phyloP scores from a whole-genome alignment of 345 rosid species.

The Dipteronia dyeriana region DNA sequence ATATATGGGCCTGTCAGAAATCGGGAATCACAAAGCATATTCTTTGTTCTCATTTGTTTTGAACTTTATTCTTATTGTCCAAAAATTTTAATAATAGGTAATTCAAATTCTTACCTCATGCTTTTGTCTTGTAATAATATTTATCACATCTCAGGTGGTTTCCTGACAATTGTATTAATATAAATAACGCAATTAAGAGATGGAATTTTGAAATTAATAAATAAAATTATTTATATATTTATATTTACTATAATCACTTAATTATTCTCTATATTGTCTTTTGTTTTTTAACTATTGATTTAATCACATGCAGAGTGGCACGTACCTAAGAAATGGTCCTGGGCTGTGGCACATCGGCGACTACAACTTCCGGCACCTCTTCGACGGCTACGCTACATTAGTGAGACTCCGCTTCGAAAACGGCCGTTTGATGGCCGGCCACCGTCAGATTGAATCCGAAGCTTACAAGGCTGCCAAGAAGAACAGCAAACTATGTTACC shows the following conservation, averaged over 20 bases:
- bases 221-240: no score
- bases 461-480: constrained; percentile 85
- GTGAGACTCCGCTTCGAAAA: constrained; percentile 69
- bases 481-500: constrained; percentile 69
- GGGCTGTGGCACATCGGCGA: constrained; percentile 84
- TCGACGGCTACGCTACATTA: constrained; percentile 87
- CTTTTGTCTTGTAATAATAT: not conserved
- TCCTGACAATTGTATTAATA: not conserved
- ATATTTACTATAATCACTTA: not conserved
- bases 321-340: constrained; percentile 92
- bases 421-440: constrained; percentile 68
- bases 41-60: not conserved
- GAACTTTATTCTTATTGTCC: not conserved
- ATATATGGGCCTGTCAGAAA: not conserved
- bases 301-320: constrained; percentile 70
- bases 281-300: not conserved
- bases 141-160: not conserved
- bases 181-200: not conserved
- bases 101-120: not conserved
- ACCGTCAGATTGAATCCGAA: constrained; percentile 81
- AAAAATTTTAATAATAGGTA: not conserved
- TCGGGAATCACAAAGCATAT: not conserved
- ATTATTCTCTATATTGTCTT: not conserved
- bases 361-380: constrained; percentile 91
- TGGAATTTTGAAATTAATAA: no score